phyloP scores from a whole-genome alignment of 2,329 filamentous ascomycete genomes.

The Septoria petroselini region DNA sequence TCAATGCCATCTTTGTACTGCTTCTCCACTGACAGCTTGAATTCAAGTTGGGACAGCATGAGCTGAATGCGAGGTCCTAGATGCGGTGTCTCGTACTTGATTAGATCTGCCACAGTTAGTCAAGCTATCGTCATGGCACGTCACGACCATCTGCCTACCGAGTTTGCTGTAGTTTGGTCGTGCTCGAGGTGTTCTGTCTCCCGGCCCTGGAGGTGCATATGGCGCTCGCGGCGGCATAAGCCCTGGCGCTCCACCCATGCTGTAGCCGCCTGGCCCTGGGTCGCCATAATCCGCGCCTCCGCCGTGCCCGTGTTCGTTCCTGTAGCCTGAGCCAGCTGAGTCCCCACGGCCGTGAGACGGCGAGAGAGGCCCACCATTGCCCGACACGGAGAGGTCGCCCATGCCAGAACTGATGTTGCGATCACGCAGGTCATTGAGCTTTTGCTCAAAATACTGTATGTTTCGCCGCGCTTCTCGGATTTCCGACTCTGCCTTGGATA shows the following conservation, averaged over 20 bases:
- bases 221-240: constrained; percentile 79
- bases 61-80: constrained; percentile 96
- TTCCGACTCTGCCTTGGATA: constrained; percentile 85
- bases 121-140: background rate
- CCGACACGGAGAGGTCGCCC: constrained; percentile 63
- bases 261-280: constrained; percentile 52
- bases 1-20: constrained; percentile 98
- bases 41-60: constrained; percentile 97
- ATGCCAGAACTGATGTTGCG: constrained; percentile 68
- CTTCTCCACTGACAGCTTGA: constrained; percentile 97
- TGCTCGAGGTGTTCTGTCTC: constrained; percentile 65
- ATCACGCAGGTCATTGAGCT: constrained; percentile 81
- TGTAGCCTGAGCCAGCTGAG: constrained; percentile 52
- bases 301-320: constrained; percentile 46
- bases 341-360: constrained; percentile 37
- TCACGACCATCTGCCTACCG: constrained; percentile 55
- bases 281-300: constrained; percentile 62
- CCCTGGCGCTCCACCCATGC: constrained; percentile 63
- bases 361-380: constrained; percentile 41
- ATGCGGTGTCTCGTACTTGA: constrained; percentile 96
- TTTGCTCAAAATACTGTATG: constrained; percentile 92
- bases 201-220: constrained; percentile 69
- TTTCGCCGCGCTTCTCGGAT: constrained; percentile 92
- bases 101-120: constrained; percentile 65
- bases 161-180: constrained; percentile 94